phyloP scores from a whole-genome alignment of 192 early-diverging fungal species.

The Diversispora epigaea region DNA sequence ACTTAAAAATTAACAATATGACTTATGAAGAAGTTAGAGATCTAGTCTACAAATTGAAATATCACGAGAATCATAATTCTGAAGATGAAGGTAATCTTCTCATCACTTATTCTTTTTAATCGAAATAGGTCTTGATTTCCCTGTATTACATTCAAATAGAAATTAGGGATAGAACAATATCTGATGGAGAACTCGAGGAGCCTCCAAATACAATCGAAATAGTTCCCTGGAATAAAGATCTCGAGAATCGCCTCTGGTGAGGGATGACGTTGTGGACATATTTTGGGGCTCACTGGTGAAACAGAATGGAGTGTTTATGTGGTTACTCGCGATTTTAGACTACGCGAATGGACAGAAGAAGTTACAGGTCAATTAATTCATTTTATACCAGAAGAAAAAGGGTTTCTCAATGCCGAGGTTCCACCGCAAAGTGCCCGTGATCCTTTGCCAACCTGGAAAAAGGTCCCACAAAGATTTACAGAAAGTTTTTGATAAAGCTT shows the following conservation, averaged over 20 bases:
- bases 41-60: too few relatives aligned
- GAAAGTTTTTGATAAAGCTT: slow-evolving; percentile 6
- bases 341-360: background rate
- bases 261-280: slow-evolving; percentile 2
- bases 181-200: too few relatives aligned
- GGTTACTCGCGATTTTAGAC: background rate
- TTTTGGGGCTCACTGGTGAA: background rate
- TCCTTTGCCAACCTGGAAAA: background rate
- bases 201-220: too few relatives aligned
- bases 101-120: too few relatives aligned
- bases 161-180: too few relatives aligned
- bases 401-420: background rate
- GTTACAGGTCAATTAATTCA: background rate
- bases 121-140: too few relatives aligned
- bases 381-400: slow-evolving; percentile 1
- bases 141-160: too few relatives aligned
- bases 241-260: background rate
- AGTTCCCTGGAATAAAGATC: background rate
- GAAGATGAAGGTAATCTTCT: too few relatives aligned
- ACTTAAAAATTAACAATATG: too few relatives aligned
- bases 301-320: background rate
- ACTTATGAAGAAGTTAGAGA: too few relatives aligned
- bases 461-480: slow-evolving; percentile 10
- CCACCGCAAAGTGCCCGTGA: background rate
- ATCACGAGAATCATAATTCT: accelerated